These are phyloP conservation scores for Silene vulgaris DNA, from an alignment of 179 eudicot species.

Conservation along the genomic window DNA sequence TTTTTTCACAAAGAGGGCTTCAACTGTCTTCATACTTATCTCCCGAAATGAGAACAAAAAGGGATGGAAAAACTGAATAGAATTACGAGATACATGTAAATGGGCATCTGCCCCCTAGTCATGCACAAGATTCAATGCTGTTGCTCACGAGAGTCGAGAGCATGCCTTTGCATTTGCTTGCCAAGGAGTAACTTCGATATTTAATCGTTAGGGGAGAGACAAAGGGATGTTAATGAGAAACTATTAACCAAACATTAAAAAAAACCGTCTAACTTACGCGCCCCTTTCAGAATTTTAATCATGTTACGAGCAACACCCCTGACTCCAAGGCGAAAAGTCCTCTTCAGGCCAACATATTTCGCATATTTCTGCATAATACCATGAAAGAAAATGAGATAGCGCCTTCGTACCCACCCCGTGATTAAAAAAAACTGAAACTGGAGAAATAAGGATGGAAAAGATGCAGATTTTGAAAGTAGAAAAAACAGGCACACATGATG, in stretches of 20 bases:
- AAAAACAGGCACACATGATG: neutral
- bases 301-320: conserved; percentile 94
- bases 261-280: conserved; percentile 41
- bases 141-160: neutral
- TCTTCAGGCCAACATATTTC: conserved; percentile 83
- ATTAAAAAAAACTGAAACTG: neutral
- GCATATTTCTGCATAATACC: conserved; percentile 62
- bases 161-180: neutral
- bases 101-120: neutral
- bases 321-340: conserved; percentile 84
- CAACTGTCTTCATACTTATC: neutral
- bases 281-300: conserved; percentile 72
- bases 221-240: neutral
- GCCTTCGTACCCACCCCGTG: neutral
- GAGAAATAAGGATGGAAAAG: conserved; percentile 4
- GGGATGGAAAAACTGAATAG: neutral
- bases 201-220: neutral
- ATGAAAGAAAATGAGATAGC: conserved; percentile 8
- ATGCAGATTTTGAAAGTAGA: neutral
- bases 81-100: neutral
- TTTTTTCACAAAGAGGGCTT: neutral
- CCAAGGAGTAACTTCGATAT: neutral
- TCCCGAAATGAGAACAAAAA: neutral
- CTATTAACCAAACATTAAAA: neutral
- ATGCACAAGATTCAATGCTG: neutral